Evolutionary conservation across 305 asterid species (phyloP).

Genomic region (Solanum hybrid): DNA sequence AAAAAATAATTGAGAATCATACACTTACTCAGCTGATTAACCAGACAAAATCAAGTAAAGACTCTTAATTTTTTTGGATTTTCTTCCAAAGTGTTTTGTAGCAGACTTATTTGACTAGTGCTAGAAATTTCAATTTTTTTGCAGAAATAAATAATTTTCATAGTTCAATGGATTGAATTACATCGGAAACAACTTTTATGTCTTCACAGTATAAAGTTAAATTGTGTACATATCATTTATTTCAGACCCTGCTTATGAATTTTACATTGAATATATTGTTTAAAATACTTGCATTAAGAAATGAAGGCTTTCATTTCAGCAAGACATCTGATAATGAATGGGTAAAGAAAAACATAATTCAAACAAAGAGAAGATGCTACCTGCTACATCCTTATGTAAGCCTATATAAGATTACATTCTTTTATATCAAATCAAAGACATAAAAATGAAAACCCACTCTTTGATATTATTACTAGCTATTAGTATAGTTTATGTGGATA

Average conservation of each 20-base stretch:
- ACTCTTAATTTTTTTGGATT: not conserved
- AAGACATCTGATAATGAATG: no score
- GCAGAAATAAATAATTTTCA: not conserved
- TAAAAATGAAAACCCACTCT: no score
- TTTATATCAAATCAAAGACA: no score
- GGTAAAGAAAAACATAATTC: no score
- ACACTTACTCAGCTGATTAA: no score
- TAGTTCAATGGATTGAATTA: not conserved
- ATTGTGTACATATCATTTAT: not conserved
- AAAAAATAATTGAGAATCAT: no score
- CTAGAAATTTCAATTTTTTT: not conserved
- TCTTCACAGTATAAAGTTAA: not conserved
- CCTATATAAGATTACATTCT: no score
- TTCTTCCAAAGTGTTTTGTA: not conserved
- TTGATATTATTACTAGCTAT: no score
- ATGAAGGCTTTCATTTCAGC: no score
- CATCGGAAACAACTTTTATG: not conserved
- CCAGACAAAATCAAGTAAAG: not conserved
- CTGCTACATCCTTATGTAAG: no score
- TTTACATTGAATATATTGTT: not conserved
- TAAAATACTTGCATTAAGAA: not conserved
- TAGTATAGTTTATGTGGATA: no score
- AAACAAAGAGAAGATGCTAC: no score
- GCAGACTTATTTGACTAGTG: not conserved
- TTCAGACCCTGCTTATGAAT: not conserved